phyloP scores from a whole-genome alignment of 2,329 filamentous ascomycete species.

The Colletotrichum sp. region DNA sequence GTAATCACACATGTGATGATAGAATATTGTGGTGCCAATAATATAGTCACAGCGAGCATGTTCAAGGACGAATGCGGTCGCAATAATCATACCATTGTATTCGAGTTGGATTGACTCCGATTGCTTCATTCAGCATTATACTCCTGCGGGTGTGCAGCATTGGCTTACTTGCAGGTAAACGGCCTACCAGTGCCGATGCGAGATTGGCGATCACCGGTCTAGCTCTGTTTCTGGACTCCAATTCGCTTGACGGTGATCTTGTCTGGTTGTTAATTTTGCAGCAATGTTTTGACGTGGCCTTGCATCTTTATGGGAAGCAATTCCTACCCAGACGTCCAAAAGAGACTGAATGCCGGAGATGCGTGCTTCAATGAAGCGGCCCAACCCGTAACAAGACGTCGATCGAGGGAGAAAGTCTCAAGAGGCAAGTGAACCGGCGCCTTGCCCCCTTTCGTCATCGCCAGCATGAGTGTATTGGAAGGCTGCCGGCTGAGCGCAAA shows the following conservation, averaged over 20 bases:
- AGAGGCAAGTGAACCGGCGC: background rate
- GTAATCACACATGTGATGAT: no score
- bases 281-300: background rate
- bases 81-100: background rate
- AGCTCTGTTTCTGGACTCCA: background rate
- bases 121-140: background rate
- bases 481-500: background rate
- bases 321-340: background rate
- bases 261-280: background rate
- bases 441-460: background rate
- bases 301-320: background rate
- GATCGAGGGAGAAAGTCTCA: background rate
- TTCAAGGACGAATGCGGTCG: background rate
- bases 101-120: background rate
- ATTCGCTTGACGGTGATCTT: background rate
- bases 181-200: background rate
- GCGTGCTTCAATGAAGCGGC: background rate
- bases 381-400: accelerated
- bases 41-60: background rate
- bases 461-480: background rate
- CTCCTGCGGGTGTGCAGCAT: background rate
- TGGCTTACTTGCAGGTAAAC: background rate
- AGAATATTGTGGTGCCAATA: no score
- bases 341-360: background rate
- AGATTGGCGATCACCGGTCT: background rate